A percentile compares a stretch with the other conserved stretches of the same genome.
Evolutionary conservation across 140 eudicot species (phyloP).

Genomic region (Oenanthe javanica): DNA sequence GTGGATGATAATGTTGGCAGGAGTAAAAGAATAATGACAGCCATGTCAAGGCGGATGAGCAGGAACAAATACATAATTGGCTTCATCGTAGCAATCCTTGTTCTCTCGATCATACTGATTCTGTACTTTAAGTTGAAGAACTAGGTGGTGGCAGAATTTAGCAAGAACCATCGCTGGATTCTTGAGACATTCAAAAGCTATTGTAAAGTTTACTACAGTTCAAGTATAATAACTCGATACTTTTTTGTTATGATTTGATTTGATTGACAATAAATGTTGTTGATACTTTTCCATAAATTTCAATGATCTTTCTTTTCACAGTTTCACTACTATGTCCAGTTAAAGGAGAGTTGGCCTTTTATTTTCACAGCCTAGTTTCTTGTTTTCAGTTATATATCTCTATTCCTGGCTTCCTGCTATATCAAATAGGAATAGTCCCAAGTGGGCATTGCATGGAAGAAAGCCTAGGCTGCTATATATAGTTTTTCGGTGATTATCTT

Average conservation of each 20-base stretch:
- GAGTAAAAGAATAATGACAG: conserved; percentile 52
- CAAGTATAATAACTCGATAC: neutral
- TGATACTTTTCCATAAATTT: neutral
- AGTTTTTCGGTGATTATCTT: neutral
- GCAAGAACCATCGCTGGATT: neutral
- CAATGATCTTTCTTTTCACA: neutral
- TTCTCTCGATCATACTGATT: conserved; percentile 41
- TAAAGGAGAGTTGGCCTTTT: too few relatives aligned
- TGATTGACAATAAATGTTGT: neutral
- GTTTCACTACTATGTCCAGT: neutral
- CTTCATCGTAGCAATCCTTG: conserved; percentile 35
- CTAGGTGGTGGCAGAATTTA: neutral
- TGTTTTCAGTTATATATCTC: neutral
- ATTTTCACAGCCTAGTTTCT: neutral
- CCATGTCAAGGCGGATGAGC: conserved; percentile 69
- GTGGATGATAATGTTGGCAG: conserved; percentile 72
- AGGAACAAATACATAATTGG: conserved; percentile 67
- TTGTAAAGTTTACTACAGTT: neutral
- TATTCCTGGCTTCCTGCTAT: too few relatives aligned
- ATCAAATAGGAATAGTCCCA: neutral
- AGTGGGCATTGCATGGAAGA: neutral
- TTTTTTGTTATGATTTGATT: neutral
- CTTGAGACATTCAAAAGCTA: neutral
- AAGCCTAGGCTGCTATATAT: neutral
- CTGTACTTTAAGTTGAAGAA: conserved; percentile 38